phyloP scores from a whole-genome alignment of 768 basidiomycete genomes.

The Galerina sulciceps region DNA sequence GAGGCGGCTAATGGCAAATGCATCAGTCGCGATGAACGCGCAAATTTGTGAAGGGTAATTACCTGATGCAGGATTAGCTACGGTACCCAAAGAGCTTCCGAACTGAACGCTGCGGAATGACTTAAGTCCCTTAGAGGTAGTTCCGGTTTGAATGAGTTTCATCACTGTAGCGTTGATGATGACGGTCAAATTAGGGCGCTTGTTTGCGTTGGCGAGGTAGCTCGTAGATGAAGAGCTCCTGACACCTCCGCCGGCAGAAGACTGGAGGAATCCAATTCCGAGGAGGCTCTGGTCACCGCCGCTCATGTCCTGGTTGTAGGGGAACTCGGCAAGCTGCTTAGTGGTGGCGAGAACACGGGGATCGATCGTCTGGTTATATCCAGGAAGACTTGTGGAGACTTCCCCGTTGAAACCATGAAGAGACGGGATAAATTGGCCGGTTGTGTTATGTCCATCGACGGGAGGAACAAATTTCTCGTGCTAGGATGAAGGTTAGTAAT shows the following conservation, averaged over 20 bases:
- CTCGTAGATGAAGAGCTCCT: conserved; percentile 39
- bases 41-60: background rate
- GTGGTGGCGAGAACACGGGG: conserved; percentile 36
- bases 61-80: conserved; percentile 18
- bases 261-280: conserved; percentile 38
- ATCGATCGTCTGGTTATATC: conserved; percentile 32
- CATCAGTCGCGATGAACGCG: background rate
- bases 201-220: conserved; percentile 31
- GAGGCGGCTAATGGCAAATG: background rate
- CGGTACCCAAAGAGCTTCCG: background rate
- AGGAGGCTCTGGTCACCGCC: conserved; percentile 30
- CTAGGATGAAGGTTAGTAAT: conserved; percentile 17
- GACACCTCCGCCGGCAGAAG: conserved; percentile 30
- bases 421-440: conserved; percentile 39
- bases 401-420: conserved; percentile 38
- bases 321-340: conserved; percentile 34
- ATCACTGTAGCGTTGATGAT: conserved; percentile 35
- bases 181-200: conserved; percentile 37
- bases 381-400: conserved; percentile 33
- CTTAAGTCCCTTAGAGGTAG: conserved; percentile 5
- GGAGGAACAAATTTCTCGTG: conserved; percentile 41
- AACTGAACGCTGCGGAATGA: conserved; percentile 14
- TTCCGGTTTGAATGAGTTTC: conserved; percentile 20
- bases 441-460: conserved; percentile 40
- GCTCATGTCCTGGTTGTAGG: conserved; percentile 36